These are phyloP conservation scores for Rugonectria rugulosa DNA, from an alignment of 2,329 filamentous ascomycete species.

Conservation along the genomic window DNA sequence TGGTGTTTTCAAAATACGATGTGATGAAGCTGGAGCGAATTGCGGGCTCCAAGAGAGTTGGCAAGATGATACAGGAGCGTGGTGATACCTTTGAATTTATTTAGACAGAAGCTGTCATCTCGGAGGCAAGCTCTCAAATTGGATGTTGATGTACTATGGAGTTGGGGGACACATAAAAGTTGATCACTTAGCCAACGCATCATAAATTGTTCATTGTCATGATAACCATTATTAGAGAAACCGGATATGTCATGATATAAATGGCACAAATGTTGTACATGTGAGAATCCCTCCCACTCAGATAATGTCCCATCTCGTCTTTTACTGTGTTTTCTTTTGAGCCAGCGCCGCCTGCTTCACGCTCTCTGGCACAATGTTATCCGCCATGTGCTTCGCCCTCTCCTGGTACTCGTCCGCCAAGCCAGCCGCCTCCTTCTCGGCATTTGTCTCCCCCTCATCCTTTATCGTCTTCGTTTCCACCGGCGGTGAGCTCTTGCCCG, in stretches of 20 bases:
- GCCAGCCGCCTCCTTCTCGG: slow-evolving; percentile 30
- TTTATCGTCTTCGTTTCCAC: slow-evolving; percentile 25
- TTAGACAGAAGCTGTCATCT: slow-evolving; percentile 51
- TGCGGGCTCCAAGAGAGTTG: slow-evolving; percentile 81
- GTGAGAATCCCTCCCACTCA: slow-evolving; percentile 20
- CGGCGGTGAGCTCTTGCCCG: slow-evolving; percentile 28
- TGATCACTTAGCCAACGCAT: slow-evolving; percentile 3
- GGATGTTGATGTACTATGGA: slow-evolving; percentile 18
- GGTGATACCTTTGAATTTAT: slow-evolving; percentile 96
- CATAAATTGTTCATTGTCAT: neutral
- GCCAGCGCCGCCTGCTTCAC: slow-evolving; percentile 33
- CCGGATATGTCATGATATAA: slow-evolving; percentile 34
- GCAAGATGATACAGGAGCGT: slow-evolving; percentile 82
- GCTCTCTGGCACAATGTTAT: slow-evolving; percentile 39
- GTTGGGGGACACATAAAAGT: slow-evolving; percentile 24
- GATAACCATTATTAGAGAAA: slow-evolving; percentile 22
- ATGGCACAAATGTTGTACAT: slow-evolving; percentile 44
- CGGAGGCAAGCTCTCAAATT: neutral
- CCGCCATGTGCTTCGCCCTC: slow-evolving; percentile 44
- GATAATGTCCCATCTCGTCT: slow-evolving; percentile 34
- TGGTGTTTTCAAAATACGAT: slow-evolving; percentile 89
- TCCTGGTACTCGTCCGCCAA: slow-evolving; percentile 40
- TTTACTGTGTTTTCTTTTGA: slow-evolving; percentile 29
- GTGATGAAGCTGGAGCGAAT: slow-evolving; percentile 86
- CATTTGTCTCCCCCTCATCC: slow-evolving; percentile 13